These are phyloP conservation scores for Wickerhamomyces rabaulensis DNA, from an alignment of 805 yeast genomes.

Conservation along the genomic window DNA sequence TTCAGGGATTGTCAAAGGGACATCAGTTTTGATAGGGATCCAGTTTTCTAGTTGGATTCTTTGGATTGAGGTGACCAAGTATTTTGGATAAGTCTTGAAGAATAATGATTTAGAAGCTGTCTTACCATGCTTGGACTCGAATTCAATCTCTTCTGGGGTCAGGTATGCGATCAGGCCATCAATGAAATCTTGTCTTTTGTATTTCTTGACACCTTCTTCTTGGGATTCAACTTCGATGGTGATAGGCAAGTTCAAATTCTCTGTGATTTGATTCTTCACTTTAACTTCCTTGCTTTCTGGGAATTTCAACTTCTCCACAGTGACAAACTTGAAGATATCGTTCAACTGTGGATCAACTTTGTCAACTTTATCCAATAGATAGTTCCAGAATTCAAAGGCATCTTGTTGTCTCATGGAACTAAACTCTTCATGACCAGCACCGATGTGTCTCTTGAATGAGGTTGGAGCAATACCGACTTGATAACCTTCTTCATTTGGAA, in stretches of 20 bases:
- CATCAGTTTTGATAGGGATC: constrained; percentile 81
- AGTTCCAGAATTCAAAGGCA: constrained; percentile 82
- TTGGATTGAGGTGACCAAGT: constrained; percentile 65
- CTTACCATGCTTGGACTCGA: constrained; percentile 24
- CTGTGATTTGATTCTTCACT: constrained; percentile 49
- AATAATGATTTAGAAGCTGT: constrained; percentile 26
- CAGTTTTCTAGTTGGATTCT: constrained; percentile 82
- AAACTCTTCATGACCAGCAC: constrained; percentile 77
- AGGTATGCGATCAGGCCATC: constrained; percentile 50
- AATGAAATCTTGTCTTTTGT: constrained; percentile 31
- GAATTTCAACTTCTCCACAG: constrained; percentile 58
- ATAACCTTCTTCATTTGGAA: constrained; percentile 45
- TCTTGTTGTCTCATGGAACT: constrained; percentile 89
- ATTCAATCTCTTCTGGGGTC: constrained; percentile 50
- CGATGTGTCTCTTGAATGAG: constrained; percentile 70
- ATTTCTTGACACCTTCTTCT: constrained; percentile 41
- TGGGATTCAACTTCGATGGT: constrained; percentile 34
- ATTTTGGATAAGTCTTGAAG: constrained; percentile 64
- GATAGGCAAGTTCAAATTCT: constrained; percentile 60
- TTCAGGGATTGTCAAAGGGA: constrained; percentile 55
- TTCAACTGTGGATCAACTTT: constrained; percentile 31
- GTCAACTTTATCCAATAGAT: constrained; percentile 61
- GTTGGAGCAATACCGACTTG: constrained; percentile 77
- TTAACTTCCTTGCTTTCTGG: constrained; percentile 47
- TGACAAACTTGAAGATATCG: constrained; percentile 55